phyloP scores from a whole-genome alignment of 805 yeast genomes.

The Wickerhamiella spandovensis region DNA sequence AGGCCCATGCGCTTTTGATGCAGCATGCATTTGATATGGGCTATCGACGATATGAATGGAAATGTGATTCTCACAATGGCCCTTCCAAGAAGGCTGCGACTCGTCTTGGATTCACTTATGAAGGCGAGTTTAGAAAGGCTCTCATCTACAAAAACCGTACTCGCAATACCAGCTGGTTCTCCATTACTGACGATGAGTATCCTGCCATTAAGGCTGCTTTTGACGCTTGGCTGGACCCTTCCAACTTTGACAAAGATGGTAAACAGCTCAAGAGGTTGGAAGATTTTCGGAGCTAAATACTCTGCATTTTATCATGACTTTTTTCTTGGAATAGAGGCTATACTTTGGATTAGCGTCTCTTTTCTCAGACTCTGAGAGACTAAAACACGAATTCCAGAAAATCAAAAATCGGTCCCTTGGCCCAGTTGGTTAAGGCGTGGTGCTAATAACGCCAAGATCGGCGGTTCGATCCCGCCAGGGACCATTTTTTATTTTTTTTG shows the following conservation, averaged over 20 bases:
- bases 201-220: constrained; percentile 16
- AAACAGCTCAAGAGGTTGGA: constrained; percentile 19
- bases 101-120: constrained; percentile 24
- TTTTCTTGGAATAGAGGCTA: too few relatives aligned
- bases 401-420: constrained; percentile 34
- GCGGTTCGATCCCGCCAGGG: constrained; percentile 33
- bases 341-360: too few relatives aligned
- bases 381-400: not conserved
- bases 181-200: constrained; percentile 25
- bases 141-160: constrained; percentile 20
- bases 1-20: constrained; percentile 23
- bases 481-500: constrained; percentile 19
- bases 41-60: constrained; percentile 27
- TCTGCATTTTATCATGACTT: too few relatives aligned
- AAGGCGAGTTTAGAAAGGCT: constrained; percentile 24
- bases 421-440: constrained; percentile 51
- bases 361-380: not conserved
- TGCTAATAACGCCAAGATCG: constrained; percentile 42
- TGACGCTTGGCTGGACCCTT: constrained; percentile 19
- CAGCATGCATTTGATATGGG: constrained; percentile 21
- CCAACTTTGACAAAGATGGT: constrained; percentile 19
- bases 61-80: constrained; percentile 23
- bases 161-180: constrained; percentile 25
- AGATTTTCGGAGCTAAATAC: not conserved
- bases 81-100: constrained; percentile 24